Evolutionary conservation across 139 green algal species (phyloP).

Genomic region (Dunaliella primolecta): DNA sequence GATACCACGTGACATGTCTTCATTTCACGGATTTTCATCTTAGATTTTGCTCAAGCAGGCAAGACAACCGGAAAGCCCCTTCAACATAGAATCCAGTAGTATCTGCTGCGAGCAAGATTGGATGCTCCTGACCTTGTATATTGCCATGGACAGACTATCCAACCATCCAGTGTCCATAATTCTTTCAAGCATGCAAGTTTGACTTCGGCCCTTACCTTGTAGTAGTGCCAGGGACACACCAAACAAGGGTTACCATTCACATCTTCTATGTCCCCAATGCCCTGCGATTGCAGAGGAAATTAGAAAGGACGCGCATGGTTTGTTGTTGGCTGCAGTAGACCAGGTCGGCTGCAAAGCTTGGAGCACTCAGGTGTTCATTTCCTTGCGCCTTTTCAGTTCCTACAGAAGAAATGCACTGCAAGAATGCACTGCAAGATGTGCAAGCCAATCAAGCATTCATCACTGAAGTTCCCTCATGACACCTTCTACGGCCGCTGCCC

Average conservation of each 20-base stretch:
- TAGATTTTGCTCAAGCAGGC: no score
- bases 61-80: no score
- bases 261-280: conserved; percentile 64
- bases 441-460: no score
- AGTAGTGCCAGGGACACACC: conserved; percentile 61
- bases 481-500: neutral
- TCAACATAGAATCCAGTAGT: no score
- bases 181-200: no score
- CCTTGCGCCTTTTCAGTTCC: neutral
- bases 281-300: conserved; percentile 23
- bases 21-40: no score
- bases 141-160: no score
- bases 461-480: no score
- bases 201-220: conserved; percentile 60
- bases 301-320: neutral
- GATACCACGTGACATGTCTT: no score
- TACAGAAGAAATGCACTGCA: neutral
- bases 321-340: neutral
- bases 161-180: no score
- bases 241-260: conserved; percentile 48
- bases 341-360: neutral
- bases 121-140: no score
- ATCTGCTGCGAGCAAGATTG: no score
- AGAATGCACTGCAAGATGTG: neutral
- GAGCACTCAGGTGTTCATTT: neutral